Percentiles rank a stretch among this genome's conserved stretches.
These are phyloP conservation scores for Podospora australis DNA, from an alignment of 495 filamentous ascomycete genomes.

Conservation along the genomic window DNA sequence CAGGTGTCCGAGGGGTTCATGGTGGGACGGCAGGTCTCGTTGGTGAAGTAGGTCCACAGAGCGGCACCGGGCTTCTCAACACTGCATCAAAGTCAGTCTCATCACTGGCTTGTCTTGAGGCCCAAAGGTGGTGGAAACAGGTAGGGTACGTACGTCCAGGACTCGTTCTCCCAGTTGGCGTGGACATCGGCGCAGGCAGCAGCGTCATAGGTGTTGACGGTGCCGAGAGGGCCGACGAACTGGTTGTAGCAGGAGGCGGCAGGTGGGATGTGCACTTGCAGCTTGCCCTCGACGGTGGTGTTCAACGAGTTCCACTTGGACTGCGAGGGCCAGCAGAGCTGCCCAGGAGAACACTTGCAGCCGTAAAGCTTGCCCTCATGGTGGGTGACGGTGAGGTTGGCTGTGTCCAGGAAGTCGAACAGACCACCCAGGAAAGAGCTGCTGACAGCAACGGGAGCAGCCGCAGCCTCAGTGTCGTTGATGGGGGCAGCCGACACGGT, in stretches of 20 bases:
- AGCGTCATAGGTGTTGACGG: slow-evolving; percentile 32
- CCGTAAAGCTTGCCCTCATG: slow-evolving; percentile 25
- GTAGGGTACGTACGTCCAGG: slow-evolving; percentile 33
- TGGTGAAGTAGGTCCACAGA: slow-evolving; percentile 36
- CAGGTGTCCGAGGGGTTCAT: slow-evolving; percentile 39
- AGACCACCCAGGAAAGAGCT: neutral
- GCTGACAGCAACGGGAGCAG: neutral
- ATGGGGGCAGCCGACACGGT: neutral
- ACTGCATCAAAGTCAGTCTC: slow-evolving; percentile 9
- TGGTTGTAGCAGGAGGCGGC: slow-evolving; percentile 34
- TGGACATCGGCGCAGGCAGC: slow-evolving; percentile 29
- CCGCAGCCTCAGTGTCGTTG: neutral
- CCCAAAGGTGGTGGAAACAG: too few relatives aligned
- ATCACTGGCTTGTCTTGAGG: neutral
- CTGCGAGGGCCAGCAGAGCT: slow-evolving; percentile 36
- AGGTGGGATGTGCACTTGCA: slow-evolving; percentile 32
- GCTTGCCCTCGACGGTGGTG: slow-evolving; percentile 30
- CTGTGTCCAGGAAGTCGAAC: slow-evolving; percentile 10
- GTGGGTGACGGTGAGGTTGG: neutral
- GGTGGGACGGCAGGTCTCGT: slow-evolving; percentile 44
- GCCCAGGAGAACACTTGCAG: slow-evolving; percentile 38
- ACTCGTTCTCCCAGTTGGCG: slow-evolving; percentile 30
- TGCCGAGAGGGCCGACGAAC: slow-evolving; percentile 33
- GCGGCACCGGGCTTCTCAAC: slow-evolving; percentile 31
- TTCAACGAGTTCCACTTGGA: slow-evolving; percentile 31